Evolutionary conservation across 2,329 filamentous ascomycete genomes (phyloP).

Genomic region (Myotisia sp.): DNA sequence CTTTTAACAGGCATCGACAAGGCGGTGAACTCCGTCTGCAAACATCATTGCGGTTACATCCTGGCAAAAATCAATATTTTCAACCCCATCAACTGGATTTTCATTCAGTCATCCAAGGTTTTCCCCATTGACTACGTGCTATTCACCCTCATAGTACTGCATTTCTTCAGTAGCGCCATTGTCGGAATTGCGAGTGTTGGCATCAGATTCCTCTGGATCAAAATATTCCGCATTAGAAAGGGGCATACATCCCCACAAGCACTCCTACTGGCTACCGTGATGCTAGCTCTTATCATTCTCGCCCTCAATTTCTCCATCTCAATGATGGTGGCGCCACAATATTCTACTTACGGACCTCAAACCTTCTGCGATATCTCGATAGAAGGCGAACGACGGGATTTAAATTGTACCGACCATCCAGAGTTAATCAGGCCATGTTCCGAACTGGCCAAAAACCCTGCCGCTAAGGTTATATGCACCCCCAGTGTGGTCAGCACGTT

Average conservation of each 20-base stretch:
- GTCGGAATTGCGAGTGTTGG: conserved; percentile 74
- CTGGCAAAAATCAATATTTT: conserved; percentile 79
- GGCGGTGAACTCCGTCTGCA: conserved; percentile 87
- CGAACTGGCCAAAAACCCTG: conserved; percentile 55
- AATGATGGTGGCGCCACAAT: conserved; percentile 91
- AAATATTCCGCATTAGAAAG: conserved; percentile 78
- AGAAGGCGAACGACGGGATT: conserved; percentile 47
- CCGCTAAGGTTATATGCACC: conserved; percentile 71
- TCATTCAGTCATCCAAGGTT: conserved; percentile 63
- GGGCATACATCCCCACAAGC: conserved; percentile 85
- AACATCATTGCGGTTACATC: conserved; percentile 79
- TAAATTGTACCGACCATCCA: conserved; percentile 56
- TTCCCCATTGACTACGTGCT: conserved; percentile 90
- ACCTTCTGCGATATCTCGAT: conserved; percentile 73
- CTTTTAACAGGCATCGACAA: conserved; percentile 93
- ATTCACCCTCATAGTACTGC: conserved; percentile 67
- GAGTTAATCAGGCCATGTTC: conserved; percentile 69
- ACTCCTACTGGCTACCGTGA: conserved; percentile 74
- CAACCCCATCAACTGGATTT: conserved; percentile 84
- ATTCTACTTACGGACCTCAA: conserved; percentile 85
- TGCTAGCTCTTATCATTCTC: conserved; percentile 77
- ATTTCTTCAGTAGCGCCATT: conserved; percentile 81
- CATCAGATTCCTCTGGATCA: conserved; percentile 92
- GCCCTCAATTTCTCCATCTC: conserved; percentile 86
- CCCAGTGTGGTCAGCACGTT: conserved; percentile 85